A percentile compares a stretch with the other conserved stretches of the same genome.
Conservation (phyloP, 495 filamentous ascomycete genomes). For the Lophiotrema nucula region DNA sequence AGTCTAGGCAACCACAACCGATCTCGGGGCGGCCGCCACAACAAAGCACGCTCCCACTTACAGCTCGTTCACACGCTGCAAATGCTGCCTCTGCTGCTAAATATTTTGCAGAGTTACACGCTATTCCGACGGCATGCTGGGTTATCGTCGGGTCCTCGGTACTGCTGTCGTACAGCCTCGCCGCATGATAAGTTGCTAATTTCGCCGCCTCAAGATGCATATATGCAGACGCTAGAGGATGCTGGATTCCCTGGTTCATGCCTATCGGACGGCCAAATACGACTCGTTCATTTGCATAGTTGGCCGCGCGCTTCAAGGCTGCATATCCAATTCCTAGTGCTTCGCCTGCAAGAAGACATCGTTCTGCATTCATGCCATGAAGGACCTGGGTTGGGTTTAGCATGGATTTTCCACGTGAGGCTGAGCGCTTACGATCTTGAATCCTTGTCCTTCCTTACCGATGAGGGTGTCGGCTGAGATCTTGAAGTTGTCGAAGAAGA, state of each 20-base stretch:
- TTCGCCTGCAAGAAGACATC: slow-evolving; percentile 73
- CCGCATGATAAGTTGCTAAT: slow-evolving; percentile 73
- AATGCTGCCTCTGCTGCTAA: slow-evolving; percentile 78
- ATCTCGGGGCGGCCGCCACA: too few relatives aligned
- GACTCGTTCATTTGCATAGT: slow-evolving; percentile 65
- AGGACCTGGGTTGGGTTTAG: slow-evolving; percentile 48
- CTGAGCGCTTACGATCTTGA: slow-evolving; percentile 54
- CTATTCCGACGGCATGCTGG: slow-evolving; percentile 65
- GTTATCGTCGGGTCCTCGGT: slow-evolving; percentile 51
- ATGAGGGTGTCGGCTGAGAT: slow-evolving; percentile 62
- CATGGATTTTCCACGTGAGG: not conserved
- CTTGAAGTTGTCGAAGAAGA: slow-evolving; percentile 74
- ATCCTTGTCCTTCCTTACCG: slow-evolving; percentile 68
- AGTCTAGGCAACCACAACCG: too few relatives aligned
- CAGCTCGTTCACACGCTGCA: slow-evolving; percentile 67
- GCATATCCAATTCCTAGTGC: slow-evolving; percentile 75
- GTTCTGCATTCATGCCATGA: slow-evolving; percentile 83
- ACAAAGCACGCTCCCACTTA: slow-evolving; percentile 31
- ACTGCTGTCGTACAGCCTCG: slow-evolving; percentile 65
- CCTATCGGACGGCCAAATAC: slow-evolving; percentile 73
- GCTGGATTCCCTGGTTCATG: slow-evolving; percentile 71
- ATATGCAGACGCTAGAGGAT: slow-evolving; percentile 70
- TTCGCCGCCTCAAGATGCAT: slow-evolving; percentile 82
- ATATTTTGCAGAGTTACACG: slow-evolving; percentile 75
- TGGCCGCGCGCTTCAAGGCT: slow-evolving; percentile 61